Percentiles rank a stretch among this genome's conserved stretches.
Evolutionary conservation across 139 green algal species (phyloP).

Genomic region (Marvania coccoides): DNA sequence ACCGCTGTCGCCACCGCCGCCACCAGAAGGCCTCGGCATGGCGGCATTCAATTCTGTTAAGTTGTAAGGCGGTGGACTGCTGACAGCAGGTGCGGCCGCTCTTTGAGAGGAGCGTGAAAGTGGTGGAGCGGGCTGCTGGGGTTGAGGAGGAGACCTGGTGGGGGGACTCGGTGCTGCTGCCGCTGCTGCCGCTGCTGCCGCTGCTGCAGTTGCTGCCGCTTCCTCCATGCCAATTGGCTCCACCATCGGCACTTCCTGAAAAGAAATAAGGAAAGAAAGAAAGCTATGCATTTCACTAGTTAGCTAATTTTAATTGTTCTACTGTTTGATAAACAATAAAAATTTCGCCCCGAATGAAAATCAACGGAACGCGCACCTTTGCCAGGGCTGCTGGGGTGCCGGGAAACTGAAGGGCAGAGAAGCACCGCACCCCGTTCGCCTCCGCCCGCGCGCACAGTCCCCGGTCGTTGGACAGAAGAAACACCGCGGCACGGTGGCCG

Average conservation of each 20-base stretch:
- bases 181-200: not conserved
- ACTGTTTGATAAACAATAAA: not conserved
- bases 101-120: no score
- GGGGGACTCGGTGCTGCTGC: not conserved
- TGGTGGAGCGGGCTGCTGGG: not conserved
- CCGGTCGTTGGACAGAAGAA: constrained; percentile 26
- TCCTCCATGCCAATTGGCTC: not conserved
- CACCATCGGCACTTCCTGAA: not conserved
- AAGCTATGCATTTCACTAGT: not conserved
- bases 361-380: not conserved
- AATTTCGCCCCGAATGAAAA: not conserved
- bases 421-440: not conserved
- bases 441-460: constrained; percentile 6
- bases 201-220: not conserved
- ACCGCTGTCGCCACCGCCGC: not conserved
- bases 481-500: not conserved
- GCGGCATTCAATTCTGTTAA: no score
- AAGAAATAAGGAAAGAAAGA: no score
- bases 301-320: not conserved
- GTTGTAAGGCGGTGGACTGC: no score
- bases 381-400: not conserved
- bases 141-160: not conserved
- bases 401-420: constrained; percentile 3
- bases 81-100: not conserved
- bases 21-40: not conserved